phyloP scores from a whole-genome alignment of 768 basidiomycete species.

The Tulasnella sp. region DNA sequence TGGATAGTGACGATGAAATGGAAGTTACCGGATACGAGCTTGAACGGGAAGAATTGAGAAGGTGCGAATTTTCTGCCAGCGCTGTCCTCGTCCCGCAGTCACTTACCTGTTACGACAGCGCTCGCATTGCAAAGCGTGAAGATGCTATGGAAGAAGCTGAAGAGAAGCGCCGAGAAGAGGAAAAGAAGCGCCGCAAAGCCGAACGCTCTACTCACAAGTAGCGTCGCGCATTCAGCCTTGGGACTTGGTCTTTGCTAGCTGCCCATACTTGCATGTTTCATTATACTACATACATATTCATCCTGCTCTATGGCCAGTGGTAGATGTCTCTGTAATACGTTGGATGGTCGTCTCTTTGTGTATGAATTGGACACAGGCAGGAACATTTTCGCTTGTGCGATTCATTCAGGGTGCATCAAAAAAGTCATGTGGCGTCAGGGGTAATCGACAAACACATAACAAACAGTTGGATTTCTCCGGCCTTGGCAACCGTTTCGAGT shows the following conservation, averaged over 20 bases:
- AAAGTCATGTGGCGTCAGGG: not conserved
- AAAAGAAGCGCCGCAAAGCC: constrained; percentile 27
- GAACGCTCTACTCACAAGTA: constrained; percentile 16
- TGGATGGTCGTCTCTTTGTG: not conserved
- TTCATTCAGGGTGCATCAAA: not conserved
- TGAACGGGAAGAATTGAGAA: constrained; percentile 26
- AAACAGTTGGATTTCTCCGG: not conserved
- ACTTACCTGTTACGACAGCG: constrained; percentile 20
- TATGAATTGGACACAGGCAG: not conserved
- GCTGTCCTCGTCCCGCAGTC: not conserved
- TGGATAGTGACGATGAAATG: constrained; percentile 30
- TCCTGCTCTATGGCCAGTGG: not conserved
- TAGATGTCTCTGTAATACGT: not conserved
- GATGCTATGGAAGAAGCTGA: constrained; percentile 27
- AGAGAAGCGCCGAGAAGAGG: constrained; percentile 29
- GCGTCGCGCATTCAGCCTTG: not conserved
- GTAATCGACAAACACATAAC: not conserved
- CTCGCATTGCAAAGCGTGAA: constrained; percentile 26
- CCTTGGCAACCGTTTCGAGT: constrained; percentile 2
- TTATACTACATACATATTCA: constrained; percentile 5
- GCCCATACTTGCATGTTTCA: not conserved
- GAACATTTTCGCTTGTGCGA: not conserved
- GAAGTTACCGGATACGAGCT: constrained; percentile 27
- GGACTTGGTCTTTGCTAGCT: not conserved
- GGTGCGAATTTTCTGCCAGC: constrained; percentile 17